Base-by-base conservation (phyloP, 108 stramenopile genomes). In the Chaetoceros tenuissimus region DNA sequence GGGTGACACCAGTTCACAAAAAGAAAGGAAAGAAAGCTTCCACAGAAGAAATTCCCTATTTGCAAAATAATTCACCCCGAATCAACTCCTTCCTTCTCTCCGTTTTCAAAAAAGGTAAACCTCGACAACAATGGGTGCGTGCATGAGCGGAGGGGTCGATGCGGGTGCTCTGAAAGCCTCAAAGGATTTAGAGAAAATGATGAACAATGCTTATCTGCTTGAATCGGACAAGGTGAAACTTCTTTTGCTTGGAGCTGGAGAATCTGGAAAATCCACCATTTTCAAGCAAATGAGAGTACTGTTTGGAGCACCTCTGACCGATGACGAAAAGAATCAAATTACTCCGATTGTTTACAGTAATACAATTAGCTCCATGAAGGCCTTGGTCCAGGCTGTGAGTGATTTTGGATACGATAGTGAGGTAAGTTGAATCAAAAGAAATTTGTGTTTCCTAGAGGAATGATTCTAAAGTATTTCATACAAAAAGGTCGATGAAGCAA, bases 221-320 rank as follows among this genome's bases (percentile, higher is more conserved):
- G 82, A 84, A 30, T 78, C 79, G 24, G 57, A 73, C 48, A 92
- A 92, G 56, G 81, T 98, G 56, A 99, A 99, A 80, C 81, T 99
- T 54, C 73, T 99, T 17, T 65, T 99, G 51, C 75, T 99, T 8
- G 98, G 98, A 10, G 98, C 98, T 8, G 98, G 97, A 26, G 97
- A 99, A 69, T 97, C 96, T 44, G 98, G 98, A 26, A 99, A 99
- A 71, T 94, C 92, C 43, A 99, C 98, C 5, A 95, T 98, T 40
- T 94, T 98, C 52, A 99, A 97, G 74, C 96, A 98, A 59, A 92
- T 87, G 85, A 69, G 91, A 51, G 78, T 92, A 34, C 66, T 92
- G 0, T 76, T 86, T 59, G 87, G 87, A 1, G 43, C 72, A 3
- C 73, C 80, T 1, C 69, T 82, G 18, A 53, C 71, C 48, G 90